Evolutionary conservation across 768 basidiomycete species (phyloP).

Genomic region (Serendipita sp.): DNA sequence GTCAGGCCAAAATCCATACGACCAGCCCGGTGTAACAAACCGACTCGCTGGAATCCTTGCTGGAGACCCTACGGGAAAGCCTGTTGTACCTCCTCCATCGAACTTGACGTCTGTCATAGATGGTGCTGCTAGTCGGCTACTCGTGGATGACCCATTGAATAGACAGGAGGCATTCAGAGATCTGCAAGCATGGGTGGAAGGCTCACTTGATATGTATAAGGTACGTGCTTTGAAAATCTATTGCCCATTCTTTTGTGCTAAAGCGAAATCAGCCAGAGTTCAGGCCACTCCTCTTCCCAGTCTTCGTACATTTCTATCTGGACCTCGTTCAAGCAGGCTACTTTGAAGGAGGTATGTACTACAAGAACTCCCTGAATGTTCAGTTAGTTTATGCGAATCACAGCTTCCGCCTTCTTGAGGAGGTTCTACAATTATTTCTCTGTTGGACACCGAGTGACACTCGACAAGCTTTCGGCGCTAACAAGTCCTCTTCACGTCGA

Average conservation of each 20-base stretch:
- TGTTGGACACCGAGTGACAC: conserved; percentile 44
- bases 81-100: background rate
- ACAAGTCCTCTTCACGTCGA: conserved; percentile 72
- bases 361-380: conserved; percentile 3
- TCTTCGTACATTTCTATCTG: conserved; percentile 94
- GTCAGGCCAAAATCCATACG: background rate
- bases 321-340: conserved; percentile 85
- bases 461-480: conserved; percentile 68
- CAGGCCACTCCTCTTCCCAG: conserved; percentile 81
- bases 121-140: conserved; percentile 67
- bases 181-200: conserved; percentile 78
- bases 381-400: conserved; percentile 11
- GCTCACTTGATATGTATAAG: conserved; percentile 81
- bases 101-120: conserved; percentile 29
- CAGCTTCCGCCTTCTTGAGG: conserved; percentile 62
- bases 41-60: background rate
- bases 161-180: conserved; percentile 76
- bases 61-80: background rate
- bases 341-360: conserved; percentile 64
- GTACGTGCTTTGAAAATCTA: conserved; percentile 27
- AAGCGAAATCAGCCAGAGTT: conserved; percentile 66
- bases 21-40: background rate
- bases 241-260: background rate
- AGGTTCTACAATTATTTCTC: conserved; percentile 55
- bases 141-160: conserved; percentile 68